Evolutionary conservation across 1,284 basidiomycete species (phyloP).

Genomic region (Phenoliferia sp.): DNA sequence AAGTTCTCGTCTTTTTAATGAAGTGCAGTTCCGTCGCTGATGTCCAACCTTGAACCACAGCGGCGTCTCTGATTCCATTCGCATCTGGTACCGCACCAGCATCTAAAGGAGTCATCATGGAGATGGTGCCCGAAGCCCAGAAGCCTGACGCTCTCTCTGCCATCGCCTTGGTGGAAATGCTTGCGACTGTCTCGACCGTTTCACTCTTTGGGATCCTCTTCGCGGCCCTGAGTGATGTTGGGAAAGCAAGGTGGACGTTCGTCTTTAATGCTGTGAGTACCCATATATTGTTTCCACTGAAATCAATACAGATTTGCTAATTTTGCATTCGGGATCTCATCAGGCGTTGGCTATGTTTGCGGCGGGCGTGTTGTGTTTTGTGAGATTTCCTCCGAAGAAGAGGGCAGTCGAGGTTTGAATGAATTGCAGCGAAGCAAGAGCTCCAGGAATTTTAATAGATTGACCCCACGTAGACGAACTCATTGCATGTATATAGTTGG

Average conservation of each 20-base stretch:
- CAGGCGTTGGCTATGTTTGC: conserved; percentile 38
- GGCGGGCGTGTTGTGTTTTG: conserved; percentile 37
- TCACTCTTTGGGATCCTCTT: conserved; percentile 37
- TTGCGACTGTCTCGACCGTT: conserved; percentile 24
- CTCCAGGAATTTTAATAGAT: too few species aligned
- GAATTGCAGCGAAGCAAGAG: neutral
- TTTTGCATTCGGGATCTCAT: too few species aligned
- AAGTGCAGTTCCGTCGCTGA: neutral
- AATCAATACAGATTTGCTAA: neutral
- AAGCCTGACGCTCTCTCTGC: conserved; percentile 41
- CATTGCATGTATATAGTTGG: too few species aligned
- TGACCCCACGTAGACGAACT: too few species aligned
- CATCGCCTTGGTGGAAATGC: conserved; percentile 42
- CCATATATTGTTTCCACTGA: neutral
- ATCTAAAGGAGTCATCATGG: conserved; percentile 43
- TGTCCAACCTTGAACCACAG: neutral
- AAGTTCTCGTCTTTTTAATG: neutral
- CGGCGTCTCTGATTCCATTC: conserved; percentile 42
- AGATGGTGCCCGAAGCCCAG: conserved; percentile 39
- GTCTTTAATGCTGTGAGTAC: conserved; percentile 38
- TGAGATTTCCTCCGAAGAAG: conserved; percentile 33
- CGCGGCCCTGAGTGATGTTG: conserved; percentile 35
- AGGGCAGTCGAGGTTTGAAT: neutral
- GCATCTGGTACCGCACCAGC: conserved; percentile 44
- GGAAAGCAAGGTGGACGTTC: conserved; percentile 38